phyloP scores from a whole-genome alignment of 2,329 filamentous ascomycete genomes.

The Rutstroemia sp. region DNA sequence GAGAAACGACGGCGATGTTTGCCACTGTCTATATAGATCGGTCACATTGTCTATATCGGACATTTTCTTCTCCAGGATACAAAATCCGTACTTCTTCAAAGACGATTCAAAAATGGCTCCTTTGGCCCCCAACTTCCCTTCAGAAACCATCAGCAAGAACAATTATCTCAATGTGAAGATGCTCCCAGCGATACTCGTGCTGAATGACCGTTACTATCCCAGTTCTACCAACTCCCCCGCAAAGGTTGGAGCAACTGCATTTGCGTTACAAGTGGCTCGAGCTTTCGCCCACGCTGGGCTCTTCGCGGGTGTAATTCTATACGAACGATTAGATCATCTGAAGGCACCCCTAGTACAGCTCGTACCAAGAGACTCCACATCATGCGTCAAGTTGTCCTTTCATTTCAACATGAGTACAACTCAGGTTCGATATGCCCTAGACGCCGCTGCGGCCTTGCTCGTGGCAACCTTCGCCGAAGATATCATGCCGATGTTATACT shows the following conservation, averaged over 20 bases:
- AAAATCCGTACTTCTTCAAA: neutral
- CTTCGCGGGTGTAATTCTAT: constrained; percentile 13
- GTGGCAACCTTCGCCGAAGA: neutral
- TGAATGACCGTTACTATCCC: constrained; percentile 13
- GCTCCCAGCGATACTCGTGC: constrained; percentile 13
- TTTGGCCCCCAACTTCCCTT: neutral
- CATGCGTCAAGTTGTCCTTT: constrained; percentile 11
- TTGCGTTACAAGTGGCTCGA: constrained; percentile 11
- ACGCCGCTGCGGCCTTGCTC: constrained; percentile 6
- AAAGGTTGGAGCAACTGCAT: constrained; percentile 13
- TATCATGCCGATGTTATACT: constrained; percentile 11
- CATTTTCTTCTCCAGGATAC: neutral
- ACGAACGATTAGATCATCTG: constrained; percentile 11
- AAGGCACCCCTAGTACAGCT: constrained; percentile 3
- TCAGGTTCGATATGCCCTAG: constrained; percentile 11
- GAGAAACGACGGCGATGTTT: neutral
- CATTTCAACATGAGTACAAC: constrained; percentile 10
- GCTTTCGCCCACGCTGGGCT: constrained; percentile 10
- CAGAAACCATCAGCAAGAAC: neutral
- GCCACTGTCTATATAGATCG: constrained; percentile 1
- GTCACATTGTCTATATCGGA: constrained; percentile 1
- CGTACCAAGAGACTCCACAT: constrained; percentile 4
- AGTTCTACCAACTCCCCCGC: constrained; percentile 8
- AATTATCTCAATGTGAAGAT: neutral
- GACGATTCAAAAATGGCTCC: constrained; percentile 3